A percentile compares a stretch with the other conserved stretches of the same genome.
These are phyloP conservation scores for Candida hispaniensis DNA, from an alignment of 805 yeast genomes.

Conservation along the genomic window DNA sequence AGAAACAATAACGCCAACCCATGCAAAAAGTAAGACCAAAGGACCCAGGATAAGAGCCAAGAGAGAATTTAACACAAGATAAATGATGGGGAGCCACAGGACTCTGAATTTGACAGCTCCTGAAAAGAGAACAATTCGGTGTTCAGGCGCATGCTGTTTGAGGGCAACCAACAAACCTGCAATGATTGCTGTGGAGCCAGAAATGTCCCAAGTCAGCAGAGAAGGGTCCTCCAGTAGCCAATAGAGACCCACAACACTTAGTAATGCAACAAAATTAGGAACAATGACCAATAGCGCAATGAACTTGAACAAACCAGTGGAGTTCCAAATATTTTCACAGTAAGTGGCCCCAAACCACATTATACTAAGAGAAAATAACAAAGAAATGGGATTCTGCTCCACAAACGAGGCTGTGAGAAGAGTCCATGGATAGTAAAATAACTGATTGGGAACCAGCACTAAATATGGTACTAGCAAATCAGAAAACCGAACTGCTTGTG, in stretches of 20 bases:
- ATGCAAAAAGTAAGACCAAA: conserved; percentile 24
- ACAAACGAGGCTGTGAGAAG: conserved; percentile 38
- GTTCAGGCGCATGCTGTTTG: conserved; percentile 56
- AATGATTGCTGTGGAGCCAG: conserved; percentile 45
- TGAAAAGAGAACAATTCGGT: conserved; percentile 41
- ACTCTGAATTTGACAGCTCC: conserved; percentile 36
- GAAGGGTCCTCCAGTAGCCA: conserved; percentile 16
- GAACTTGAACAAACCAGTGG: conserved; percentile 42
- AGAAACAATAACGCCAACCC: conserved; percentile 46
- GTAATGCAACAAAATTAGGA: conserved; percentile 32
- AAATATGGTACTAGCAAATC: conserved; percentile 34
- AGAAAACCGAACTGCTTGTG: conserved; percentile 1
- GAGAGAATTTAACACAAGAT: conserved; percentile 25
- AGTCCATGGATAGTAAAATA: conserved; percentile 41
- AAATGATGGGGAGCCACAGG: conserved; percentile 35
- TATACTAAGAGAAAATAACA: conserved; percentile 31
- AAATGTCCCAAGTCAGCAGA: conserved; percentile 26
- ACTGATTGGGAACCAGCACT: conserved; percentile 39
- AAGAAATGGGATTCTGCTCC: conserved; percentile 36
- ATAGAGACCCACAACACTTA: conserved; percentile 24
- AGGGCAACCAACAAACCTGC: conserved; percentile 53
- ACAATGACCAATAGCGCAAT: conserved; percentile 31
- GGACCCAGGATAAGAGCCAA: conserved; percentile 25
- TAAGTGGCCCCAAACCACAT: conserved; percentile 48
- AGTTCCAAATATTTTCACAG: conserved; percentile 57